A percentile compares a stretch with the other conserved stretches of the same genome.
These are phyloP conservation scores for Xylaria telfairii DNA, from an alignment of 495 filamentous ascomycete species.

Conservation along the genomic window DNA sequence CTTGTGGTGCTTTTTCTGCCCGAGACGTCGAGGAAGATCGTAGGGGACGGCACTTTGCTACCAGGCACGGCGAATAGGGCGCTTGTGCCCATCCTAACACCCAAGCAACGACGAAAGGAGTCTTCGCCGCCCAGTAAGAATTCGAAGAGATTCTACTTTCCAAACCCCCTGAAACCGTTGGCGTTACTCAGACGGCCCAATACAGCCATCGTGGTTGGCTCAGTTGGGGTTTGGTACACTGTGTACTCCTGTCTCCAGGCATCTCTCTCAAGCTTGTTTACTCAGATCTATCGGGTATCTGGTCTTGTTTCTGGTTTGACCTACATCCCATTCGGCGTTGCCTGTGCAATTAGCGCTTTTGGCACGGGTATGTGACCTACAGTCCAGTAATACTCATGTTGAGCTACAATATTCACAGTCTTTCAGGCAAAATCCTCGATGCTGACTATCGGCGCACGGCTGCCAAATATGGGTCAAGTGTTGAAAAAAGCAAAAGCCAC, in stretches of 20 bases:
- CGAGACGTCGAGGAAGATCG: slow-evolving; percentile 25
- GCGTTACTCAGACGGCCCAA: neutral
- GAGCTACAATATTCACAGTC: neutral
- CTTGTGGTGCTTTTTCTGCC: neutral
- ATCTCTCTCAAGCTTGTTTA: neutral
- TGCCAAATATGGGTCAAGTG: neutral
- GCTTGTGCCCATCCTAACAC: neutral
- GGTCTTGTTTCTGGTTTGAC: slow-evolving; percentile 10
- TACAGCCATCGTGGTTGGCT: neutral
- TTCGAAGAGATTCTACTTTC: neutral
- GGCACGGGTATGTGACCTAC: slow-evolving; percentile 1
- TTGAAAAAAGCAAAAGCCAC: neutral
- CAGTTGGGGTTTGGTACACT: neutral
- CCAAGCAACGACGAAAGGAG: neutral
- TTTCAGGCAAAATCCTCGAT: neutral
- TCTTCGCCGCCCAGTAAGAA: neutral
- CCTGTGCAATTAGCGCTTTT: slow-evolving; percentile 10
- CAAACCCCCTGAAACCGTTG: neutral
- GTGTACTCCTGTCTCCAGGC: slow-evolving; percentile 3
- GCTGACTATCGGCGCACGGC: neutral
- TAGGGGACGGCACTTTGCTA: slow-evolving; percentile 20
- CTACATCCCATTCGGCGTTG: slow-evolving; percentile 15
- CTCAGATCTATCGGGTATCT: neutral
- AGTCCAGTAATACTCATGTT: neutral
- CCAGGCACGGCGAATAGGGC: neutral